Evolutionary conservation across 164 flowering plant species (phyloP).

Genomic region (Tinospora cordifolia): DNA sequence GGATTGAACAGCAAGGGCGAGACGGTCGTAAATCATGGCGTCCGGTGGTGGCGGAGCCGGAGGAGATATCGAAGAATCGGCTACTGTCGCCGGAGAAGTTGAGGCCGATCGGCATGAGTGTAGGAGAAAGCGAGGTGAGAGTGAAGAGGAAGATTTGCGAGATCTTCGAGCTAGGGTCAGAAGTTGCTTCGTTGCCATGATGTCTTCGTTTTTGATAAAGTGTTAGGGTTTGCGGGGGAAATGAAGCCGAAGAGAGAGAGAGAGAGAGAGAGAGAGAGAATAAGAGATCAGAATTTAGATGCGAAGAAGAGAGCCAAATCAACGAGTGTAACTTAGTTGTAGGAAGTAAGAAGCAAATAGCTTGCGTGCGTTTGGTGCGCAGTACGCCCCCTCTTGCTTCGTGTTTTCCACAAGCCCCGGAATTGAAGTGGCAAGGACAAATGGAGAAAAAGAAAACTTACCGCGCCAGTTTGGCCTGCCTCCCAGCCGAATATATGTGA

Average conservation of each 20-base stretch:
- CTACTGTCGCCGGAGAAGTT: slow-evolving; percentile 12
- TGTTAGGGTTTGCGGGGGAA: not conserved
- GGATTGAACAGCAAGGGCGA: slow-evolving; percentile 27
- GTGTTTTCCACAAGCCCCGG: no score
- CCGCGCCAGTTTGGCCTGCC: no score
- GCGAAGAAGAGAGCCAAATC: not conserved
- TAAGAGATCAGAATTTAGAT: not conserved
- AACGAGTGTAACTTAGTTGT: not conserved
- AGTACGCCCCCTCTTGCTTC: not conserved
- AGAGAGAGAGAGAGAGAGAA: not conserved
- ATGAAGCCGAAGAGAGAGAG: not conserved
- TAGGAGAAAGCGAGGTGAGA: slow-evolving; percentile 5
- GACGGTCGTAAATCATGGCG: slow-evolving; percentile 34
- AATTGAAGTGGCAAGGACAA: no score
- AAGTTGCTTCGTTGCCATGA: slow-evolving; percentile 25
- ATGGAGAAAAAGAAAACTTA: no score
- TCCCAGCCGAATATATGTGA: no score
- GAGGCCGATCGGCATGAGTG: slow-evolving; percentile 22
- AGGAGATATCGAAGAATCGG: slow-evolving; percentile 2
- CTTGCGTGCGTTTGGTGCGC: not conserved
- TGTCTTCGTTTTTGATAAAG: slow-evolving; percentile 5
- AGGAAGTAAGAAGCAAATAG: not conserved
- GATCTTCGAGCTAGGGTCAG: slow-evolving; percentile 20
- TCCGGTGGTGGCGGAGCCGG: slow-evolving; percentile 20
- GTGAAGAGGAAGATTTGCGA: slow-evolving; percentile 12